Conservation (phyloP, 371 early-diverging fungal genomes). For the Umbelopsis sp. region DNA sequence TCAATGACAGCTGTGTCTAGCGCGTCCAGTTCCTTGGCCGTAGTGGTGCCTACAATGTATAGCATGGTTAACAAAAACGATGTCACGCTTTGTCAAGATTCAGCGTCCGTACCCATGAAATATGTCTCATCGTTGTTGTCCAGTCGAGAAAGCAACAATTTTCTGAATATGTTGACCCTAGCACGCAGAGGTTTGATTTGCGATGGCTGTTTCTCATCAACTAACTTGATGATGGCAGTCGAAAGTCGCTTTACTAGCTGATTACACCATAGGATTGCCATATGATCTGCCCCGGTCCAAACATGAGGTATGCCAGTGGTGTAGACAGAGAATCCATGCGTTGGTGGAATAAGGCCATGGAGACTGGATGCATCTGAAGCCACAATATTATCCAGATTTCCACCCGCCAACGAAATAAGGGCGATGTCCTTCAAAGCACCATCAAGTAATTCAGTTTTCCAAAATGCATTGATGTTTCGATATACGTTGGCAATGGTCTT, state of each 20-base stretch:
- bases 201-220: conserved; percentile 44
- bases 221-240: conserved; percentile 53
- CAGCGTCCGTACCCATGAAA: not conserved
- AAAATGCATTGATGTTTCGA: conserved; percentile 59
- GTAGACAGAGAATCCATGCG: conserved; percentile 71
- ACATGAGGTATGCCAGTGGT: conserved; percentile 81
- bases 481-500: conserved; percentile 68
- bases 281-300: conserved; percentile 91
- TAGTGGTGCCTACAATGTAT: no score
- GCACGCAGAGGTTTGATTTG: conserved; percentile 9
- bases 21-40: no score
- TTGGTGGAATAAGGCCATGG: conserved; percentile 57
- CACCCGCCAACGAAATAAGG: conserved; percentile 88
- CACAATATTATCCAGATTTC: conserved; percentile 82
- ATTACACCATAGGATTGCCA: conserved; percentile 92
- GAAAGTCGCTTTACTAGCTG: conserved; percentile 74
- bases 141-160: conserved; percentile 9
- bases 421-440: conserved; percentile 49
- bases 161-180: conserved; percentile 25
- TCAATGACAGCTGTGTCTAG: no score
- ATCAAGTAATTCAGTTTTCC: conserved; percentile 52
- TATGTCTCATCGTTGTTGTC: not conserved
- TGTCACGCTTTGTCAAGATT: not conserved
- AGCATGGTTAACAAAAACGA: no score
- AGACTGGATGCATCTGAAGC: conserved; percentile 75